Conservation (phyloP, 352 stramenopile genomes). For the Phytophthora cryptogea region DNA sequence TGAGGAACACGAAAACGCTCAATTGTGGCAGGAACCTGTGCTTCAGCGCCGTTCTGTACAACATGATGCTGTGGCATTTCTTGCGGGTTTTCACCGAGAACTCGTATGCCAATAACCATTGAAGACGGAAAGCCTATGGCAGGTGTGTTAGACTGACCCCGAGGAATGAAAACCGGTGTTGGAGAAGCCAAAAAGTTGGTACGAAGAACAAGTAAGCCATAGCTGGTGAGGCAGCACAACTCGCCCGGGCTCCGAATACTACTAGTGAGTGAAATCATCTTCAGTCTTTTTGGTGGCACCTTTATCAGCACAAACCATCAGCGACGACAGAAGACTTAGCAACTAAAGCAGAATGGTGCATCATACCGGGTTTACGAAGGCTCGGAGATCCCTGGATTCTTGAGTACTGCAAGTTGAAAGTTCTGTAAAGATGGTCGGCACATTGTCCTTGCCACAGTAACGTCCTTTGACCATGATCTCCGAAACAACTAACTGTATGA, state of each 20-base stretch:
- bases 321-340: background rate
- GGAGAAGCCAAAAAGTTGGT: slow-evolving; percentile 41
- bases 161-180: slow-evolving; percentile 41
- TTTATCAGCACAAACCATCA: slow-evolving; percentile 3
- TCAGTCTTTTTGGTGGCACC: slow-evolving; percentile 55
- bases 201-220: slow-evolving; percentile 53
- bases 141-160: slow-evolving; percentile 44
- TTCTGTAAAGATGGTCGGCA: slow-evolving; percentile 60
- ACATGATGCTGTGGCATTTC: slow-evolving; percentile 61
- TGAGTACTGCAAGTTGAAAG: slow-evolving; percentile 45
- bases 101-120: slow-evolving; percentile 46
- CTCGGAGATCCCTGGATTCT: slow-evolving; percentile 57
- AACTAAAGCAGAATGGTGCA: background rate
- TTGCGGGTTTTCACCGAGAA: slow-evolving; percentile 58
- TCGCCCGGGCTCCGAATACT: slow-evolving; percentile 39
- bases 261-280: slow-evolving; percentile 48
- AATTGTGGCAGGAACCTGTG: slow-evolving; percentile 35
- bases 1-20: slow-evolving; percentile 38
- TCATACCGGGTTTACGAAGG: slow-evolving; percentile 38
- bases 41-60: slow-evolving; percentile 49
- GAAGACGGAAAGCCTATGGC: slow-evolving; percentile 52
- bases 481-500: slow-evolving; percentile 45
- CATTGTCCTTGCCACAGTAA: slow-evolving; percentile 53
- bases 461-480: slow-evolving; percentile 66
- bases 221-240: slow-evolving; percentile 63